These are phyloP conservation scores for Teunomyces atbi DNA, from an alignment of 805 yeast species.

Conservation along the genomic window DNA sequence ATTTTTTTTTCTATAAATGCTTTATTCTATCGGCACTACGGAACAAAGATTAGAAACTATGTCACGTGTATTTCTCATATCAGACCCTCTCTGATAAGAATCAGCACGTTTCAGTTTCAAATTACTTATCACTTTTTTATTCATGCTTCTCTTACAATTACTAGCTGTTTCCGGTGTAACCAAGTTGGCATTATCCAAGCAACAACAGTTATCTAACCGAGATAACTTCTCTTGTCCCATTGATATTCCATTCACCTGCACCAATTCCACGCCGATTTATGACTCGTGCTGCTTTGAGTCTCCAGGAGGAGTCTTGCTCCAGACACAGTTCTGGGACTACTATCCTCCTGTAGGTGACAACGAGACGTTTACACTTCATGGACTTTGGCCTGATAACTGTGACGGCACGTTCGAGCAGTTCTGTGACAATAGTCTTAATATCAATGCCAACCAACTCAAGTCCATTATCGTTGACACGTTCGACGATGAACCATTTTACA, in stretches of 20 bases:
- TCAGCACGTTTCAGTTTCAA: background rate
- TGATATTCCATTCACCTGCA: conserved; percentile 60
- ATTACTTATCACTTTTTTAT: background rate
- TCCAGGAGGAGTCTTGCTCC: conserved; percentile 80
- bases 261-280: conserved; percentile 39
- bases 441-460: conserved; percentile 40
- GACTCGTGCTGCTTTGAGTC: conserved; percentile 76
- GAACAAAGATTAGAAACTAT: too few species aligned
- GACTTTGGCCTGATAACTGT: conserved; percentile 88
- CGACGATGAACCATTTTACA: conserved; percentile 51
- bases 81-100: background rate
- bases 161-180: background rate
- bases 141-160: conserved; percentile 1
- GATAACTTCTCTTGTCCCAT: conserved; percentile 46
- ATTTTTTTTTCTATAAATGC: too few species aligned
- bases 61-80: too few species aligned
- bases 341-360: conserved; percentile 67
- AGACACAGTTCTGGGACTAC: conserved; percentile 94
- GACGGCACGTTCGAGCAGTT: conserved; percentile 78
- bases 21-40: too few species aligned
- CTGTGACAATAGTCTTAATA: conserved; percentile 53
- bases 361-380: conserved; percentile 76
- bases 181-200: background rate
- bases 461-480: conserved; percentile 32
- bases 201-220: background rate